A percentile compares a stretch with the other conserved stretches of the same genome.
These are phyloP conservation scores for Neophaeococcomyces mojaviensis DNA, from an alignment of 2,329 filamentous ascomycete species.

Conservation along the genomic window DNA sequence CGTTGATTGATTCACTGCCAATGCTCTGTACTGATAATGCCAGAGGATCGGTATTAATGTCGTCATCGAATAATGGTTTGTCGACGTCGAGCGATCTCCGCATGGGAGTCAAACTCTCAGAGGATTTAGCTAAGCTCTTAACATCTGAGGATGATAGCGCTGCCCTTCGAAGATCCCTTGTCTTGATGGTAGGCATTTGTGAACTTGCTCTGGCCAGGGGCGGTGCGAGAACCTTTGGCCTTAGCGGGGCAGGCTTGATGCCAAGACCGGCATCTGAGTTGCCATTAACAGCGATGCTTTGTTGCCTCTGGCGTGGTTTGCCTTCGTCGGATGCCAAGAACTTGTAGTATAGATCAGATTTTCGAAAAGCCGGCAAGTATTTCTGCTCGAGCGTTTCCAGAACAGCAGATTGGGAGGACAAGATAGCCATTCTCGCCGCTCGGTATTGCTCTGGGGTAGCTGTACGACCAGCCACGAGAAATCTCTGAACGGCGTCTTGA, in stretches of 20 bases:
- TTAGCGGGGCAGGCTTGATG: constrained; percentile 10
- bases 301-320: constrained; percentile 21
- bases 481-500: constrained; percentile 63
- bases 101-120: constrained; percentile 36
- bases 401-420: constrained; percentile 73
- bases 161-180: constrained; percentile 50
- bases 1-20: constrained; percentile 57
- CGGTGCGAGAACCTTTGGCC: constrained; percentile 34
- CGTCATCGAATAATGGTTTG: constrained; percentile 69
- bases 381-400: constrained; percentile 76
- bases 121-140: constrained; percentile 35
- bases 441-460: constrained; percentile 78
- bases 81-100: constrained; percentile 62
- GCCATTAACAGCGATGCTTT: constrained; percentile 8
- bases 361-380: constrained; percentile 79
- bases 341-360: constrained; percentile 92
- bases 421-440: constrained; percentile 69
- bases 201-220: constrained; percentile 43
- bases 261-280: not conserved
- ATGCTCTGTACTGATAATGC: constrained; percentile 71
- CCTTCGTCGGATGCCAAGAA: constrained; percentile 81
- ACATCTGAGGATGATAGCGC: constrained; percentile 57
- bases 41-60: constrained; percentile 63
- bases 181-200: constrained; percentile 34
- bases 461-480: constrained; percentile 67